These are phyloP conservation scores for Whalleya microplaca DNA, from an alignment of 2,329 filamentous ascomycete genomes.

Conservation along the genomic window DNA sequence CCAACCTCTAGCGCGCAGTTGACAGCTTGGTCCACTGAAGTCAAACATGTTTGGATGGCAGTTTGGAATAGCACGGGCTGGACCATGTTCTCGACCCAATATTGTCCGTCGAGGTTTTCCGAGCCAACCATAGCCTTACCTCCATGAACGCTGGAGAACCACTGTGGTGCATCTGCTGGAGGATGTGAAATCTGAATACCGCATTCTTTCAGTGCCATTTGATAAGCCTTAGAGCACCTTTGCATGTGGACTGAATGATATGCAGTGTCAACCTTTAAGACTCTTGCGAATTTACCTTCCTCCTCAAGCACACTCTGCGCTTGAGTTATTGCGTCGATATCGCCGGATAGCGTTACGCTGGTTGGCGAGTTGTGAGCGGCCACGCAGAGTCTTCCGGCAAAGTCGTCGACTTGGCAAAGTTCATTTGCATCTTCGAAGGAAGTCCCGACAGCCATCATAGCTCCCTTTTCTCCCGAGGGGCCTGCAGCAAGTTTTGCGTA, in stretches of 20 bases:
- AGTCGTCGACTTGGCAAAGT: too few species aligned
- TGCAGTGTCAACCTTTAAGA: conserved; percentile 37
- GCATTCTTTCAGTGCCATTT: too few species aligned
- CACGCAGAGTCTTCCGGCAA: too few species aligned
- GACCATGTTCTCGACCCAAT: conserved; percentile 28
- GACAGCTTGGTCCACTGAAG: too few species aligned
- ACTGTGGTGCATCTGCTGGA: too few species aligned
- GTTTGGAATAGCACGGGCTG: conserved; percentile 27
- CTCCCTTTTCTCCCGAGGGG: conserved; percentile 27
- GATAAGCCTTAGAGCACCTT: too few species aligned
- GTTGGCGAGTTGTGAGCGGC: conserved; percentile 32
- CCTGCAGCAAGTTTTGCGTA: too few species aligned
- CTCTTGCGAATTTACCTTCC: too few species aligned
- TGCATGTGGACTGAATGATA: conserved; percentile 40
- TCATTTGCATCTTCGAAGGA: too few species aligned
- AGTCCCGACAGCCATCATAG: conserved; percentile 41
- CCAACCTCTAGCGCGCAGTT: conserved; percentile 36
- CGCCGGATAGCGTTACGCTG: conserved; percentile 33
- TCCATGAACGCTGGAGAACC: conserved; percentile 30
- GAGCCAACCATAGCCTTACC: conserved; percentile 7
- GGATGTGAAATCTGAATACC: too few species aligned
- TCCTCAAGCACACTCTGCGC: conserved; percentile 27
- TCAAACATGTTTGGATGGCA: too few species aligned
- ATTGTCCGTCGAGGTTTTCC: conserved; percentile 11
- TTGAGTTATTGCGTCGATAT: conserved; percentile 16